Base-by-base conservation (phyloP, 2,329 filamentous ascomycete species). In the Phyllosticta citrichinensis region DNA sequence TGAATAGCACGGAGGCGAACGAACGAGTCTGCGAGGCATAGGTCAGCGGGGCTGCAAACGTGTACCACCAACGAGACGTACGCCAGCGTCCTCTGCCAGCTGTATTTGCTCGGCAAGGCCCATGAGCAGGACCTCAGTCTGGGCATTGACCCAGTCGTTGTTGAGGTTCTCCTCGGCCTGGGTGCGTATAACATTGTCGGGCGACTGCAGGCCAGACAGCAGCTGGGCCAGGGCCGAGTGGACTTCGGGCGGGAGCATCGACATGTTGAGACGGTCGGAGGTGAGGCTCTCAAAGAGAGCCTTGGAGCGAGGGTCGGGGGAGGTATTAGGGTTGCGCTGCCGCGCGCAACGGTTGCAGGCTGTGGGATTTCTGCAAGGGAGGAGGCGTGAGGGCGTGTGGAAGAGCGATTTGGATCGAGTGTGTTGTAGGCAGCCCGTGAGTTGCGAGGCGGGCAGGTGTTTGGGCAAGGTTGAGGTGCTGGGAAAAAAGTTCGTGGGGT, bases 1-100 rank as follows among this genome's bases (percentile, higher is more conserved):
- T 87, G 77, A 99, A 97, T 65, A 99, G 87, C 54, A 99, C 91
- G 60, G 94, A 89, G 59, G 91, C 86, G 73, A 96, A 99, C 17
- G 92, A 90, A 69, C 94, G 89, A 63, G 87, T 87, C 92, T 96
- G 70, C 63, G 57, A 20, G 20, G 25, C 19, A 56, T n/a, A 20
- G 51, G 60, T 59, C 57, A 61, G 67, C 55, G 20, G n/a, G 19
- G 25, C 33, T 11, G 12, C 11, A 27, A 17, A 20, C 14, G 11
- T 14, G 19, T 10, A 50, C 27, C 54, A 27, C 25, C 54, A 50
- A 17, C 24, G 8, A 58, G 47, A 56, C 83, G 75, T 81, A 94
- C 90, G 63, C 83, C 80, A 67, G 84, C 79, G 70, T 93, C 86
- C 67, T 84, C 83, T n/a, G 88, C 85, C 65, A 83, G 85, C 70